These are phyloP conservation scores for Tetrahymena elliotti DNA, from an alignment of 73 alveolate species.

Conservation along the genomic window DNA sequence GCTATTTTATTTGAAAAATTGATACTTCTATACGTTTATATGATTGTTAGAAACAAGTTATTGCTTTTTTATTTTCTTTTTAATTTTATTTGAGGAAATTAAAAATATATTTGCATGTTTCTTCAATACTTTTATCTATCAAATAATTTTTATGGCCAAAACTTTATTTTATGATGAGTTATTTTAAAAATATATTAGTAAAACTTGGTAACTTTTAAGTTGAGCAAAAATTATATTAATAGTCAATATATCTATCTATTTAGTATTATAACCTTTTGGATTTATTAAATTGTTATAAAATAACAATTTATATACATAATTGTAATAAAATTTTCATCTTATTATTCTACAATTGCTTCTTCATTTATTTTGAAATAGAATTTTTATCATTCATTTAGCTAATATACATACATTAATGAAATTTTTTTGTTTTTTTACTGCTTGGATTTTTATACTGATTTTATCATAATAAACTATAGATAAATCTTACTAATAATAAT, in stretches of 20 bases:
- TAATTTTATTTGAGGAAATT: not conserved
- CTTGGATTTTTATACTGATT: not conserved
- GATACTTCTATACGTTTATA: not conserved
- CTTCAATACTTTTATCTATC: not conserved
- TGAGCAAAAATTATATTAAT: not conserved
- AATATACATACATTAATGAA: too few relatives aligned
- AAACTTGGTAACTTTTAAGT: not conserved
- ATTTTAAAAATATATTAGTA: too few relatives aligned
- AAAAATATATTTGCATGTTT: not conserved
- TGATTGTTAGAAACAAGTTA: not conserved
- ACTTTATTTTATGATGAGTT: not conserved
- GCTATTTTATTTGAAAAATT: not conserved
- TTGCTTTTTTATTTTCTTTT: not conserved
- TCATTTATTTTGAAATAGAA: too few relatives aligned
- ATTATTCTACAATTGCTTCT: too few relatives aligned
- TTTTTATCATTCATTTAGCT: too few relatives aligned
- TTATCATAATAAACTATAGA: not conserved
- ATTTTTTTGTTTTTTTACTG: too few relatives aligned
- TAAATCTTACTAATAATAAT: not conserved
- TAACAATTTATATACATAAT: too few relatives aligned
- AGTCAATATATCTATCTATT: too few relatives aligned
- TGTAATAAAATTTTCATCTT: too few relatives aligned
- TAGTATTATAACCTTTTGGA: too few relatives aligned
- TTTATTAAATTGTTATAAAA: too few relatives aligned
- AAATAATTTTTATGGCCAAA: not conserved